phyloP scores from a whole-genome alignment of 441 rosid species.

The Erysimum pusillum region DNA sequence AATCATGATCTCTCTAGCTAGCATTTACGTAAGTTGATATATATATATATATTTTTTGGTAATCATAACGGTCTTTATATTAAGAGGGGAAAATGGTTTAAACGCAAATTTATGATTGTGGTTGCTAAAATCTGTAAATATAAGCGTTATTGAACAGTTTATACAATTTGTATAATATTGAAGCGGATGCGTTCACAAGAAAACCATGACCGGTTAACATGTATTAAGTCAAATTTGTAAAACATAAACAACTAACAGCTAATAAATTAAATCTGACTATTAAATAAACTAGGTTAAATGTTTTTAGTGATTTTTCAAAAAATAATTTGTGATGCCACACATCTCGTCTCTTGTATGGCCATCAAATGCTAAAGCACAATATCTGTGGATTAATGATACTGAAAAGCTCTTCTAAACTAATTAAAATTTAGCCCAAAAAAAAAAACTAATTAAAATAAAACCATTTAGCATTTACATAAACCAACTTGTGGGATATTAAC shows the following conservation, averaged over 20 bases:
- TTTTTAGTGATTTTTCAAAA: no score
- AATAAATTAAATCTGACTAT: background rate
- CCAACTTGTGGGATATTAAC: background rate
- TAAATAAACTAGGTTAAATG: no score
- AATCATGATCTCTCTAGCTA: constrained; percentile 1
- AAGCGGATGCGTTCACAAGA: background rate
- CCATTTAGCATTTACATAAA: background rate
- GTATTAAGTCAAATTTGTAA: background rate
- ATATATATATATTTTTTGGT: background rate
- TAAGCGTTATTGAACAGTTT: background rate
- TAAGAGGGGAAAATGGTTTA: background rate
- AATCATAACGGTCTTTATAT: background rate
- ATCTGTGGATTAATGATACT: background rate
- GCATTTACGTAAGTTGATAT: background rate
- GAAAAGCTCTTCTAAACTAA: constrained; percentile 13
- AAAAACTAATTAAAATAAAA: background rate
- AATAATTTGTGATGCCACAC: no score
- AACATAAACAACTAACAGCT: background rate
- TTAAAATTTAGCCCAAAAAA: no score
- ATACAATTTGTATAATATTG: background rate
- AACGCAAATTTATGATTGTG: background rate
- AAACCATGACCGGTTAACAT: background rate
- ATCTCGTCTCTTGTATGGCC: no score
- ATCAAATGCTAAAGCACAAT: background rate
- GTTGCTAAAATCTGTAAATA: background rate